Base-by-base conservation (phyloP, 345 rosid genomes). In the Populus simonii region DNA sequence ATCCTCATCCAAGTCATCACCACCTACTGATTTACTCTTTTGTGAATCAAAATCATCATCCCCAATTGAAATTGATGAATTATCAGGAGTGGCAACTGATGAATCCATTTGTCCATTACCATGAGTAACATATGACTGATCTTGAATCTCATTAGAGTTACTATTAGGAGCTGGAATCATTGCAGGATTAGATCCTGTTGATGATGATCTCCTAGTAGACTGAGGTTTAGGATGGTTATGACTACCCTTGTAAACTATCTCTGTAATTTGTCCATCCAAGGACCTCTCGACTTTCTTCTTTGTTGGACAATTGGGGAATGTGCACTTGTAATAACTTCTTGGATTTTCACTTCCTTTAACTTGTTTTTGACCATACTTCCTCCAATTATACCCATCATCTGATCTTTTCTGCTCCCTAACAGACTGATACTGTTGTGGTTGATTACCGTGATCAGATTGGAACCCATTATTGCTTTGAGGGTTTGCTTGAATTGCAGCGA, bases 311-410 rank as follows among this genome's bases (percentile, higher is more conserved):
- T 49, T 87, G 8, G 91, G 93, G 77, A 43, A 92, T 6, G 95
- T 94, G 89, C 98, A 94, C 90, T 91, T 93, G 86, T 89, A 94
- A 84, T 94, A 94, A 75, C 98, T 94, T 81, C 98, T 89, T 36
- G 98, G 97, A 76, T 94, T 94, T 80, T 93, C 96, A 35, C 98
- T 94, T 75, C 98, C 98, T 83, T 94, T 93, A 70, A 93, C 98
- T 81, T 90, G 93, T 79, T 94, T 94, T 74, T 94, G 98, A 4
- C 98, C 98, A 79, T 94, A 94, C 84, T 94, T 94, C n/a, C 98
- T 87, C 98, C 98, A 94, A 39, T 93, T 92, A 83, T 89, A 94
- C 36, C 98, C 98, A 80, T 93, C 98, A 10, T 90, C 94, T 13
- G 98, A 86, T 83, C 81, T 89, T 70, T 87, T 89, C 75, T 83